Percentiles rank a stretch among this genome's conserved stretches.
Evolutionary conservation across 2,329 filamentous ascomycete species (phyloP).

Genomic region (Grosmannia serpens): DNA sequence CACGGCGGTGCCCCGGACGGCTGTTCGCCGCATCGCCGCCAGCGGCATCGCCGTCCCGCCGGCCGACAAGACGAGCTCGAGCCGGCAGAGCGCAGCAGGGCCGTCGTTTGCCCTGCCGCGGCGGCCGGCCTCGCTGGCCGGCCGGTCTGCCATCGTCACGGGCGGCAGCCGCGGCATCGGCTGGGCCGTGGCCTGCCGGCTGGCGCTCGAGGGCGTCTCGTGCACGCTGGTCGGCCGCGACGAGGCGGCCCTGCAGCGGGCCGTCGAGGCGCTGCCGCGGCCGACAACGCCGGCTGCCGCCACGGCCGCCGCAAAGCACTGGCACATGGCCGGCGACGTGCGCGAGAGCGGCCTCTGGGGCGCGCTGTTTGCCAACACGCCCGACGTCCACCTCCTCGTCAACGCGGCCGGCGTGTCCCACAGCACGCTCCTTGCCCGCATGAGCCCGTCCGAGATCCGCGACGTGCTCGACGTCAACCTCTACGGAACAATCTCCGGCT

Average conservation of each 20-base stretch:
- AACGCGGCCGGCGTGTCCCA: conserved; percentile 72
- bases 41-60: neutral
- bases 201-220: conserved; percentile 48
- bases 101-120: neutral
- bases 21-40: neutral
- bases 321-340: conserved; percentile 13
- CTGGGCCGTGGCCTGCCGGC: conserved; percentile 52
- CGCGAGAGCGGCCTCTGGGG: conserved; percentile 11
- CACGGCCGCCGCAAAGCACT: neutral
- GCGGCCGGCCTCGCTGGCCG: neutral
- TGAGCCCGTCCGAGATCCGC: conserved; percentile 37
- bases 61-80: neutral
- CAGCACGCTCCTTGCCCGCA: conserved; percentile 48
- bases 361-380: conserved; percentile 1
- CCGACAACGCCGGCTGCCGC: neutral
- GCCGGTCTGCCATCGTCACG: conserved; percentile 42
- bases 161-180: conserved; percentile 64
- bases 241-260: conserved; percentile 28
- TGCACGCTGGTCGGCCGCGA: conserved; percentile 52
- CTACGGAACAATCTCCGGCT: conserved; percentile 50
- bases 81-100: neutral
- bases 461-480: conserved; percentile 60
- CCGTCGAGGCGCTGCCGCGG: conserved; percentile 19
- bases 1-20: neutral
- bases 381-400: conserved; percentile 45